These are phyloP conservation scores for Neonectria magnoliae DNA, from an alignment of 2,329 filamentous ascomycete species.

Conservation along the genomic window DNA sequence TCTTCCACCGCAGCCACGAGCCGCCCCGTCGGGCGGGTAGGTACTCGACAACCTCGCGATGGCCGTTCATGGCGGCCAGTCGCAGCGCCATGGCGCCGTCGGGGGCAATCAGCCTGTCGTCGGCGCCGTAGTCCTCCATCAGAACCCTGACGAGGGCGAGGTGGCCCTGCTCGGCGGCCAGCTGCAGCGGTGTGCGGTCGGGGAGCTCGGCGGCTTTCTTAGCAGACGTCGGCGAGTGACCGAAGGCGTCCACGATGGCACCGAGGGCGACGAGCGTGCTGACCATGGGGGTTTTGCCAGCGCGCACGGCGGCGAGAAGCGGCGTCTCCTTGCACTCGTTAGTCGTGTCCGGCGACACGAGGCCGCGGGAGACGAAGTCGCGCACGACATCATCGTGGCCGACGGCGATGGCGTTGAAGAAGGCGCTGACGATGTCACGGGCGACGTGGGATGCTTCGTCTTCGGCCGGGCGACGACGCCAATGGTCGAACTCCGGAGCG, in stretches of 20 bases:
- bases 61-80: conserved; percentile 53
- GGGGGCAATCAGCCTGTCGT: conserved; percentile 55
- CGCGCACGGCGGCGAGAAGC: conserved; percentile 49
- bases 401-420: conserved; percentile 43
- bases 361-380: conserved; percentile 45
- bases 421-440: conserved; percentile 43
- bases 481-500: conserved; percentile 4
- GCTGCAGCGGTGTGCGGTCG: conserved; percentile 56
- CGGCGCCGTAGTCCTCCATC: conserved; percentile 51
- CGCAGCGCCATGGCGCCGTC: conserved; percentile 58
- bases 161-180: conserved; percentile 53
- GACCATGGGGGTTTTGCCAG: conserved; percentile 45
- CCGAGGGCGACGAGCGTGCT: conserved; percentile 49
- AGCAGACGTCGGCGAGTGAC: conserved; percentile 4
- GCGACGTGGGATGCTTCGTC: conserved; percentile 30
- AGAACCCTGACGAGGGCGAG: conserved; percentile 54
- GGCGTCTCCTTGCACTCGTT: conserved; percentile 45
- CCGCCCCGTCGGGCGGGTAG: conserved; percentile 53
- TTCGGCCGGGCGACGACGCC: neutral
- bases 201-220: neutral
- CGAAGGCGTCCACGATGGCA: conserved; percentile 46
- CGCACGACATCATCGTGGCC: conserved; percentile 43
- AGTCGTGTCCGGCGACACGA: conserved; percentile 52
- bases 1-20: conserved; percentile 50
- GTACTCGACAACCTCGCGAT: conserved; percentile 55